phyloP scores from a whole-genome alignment of 2,329 filamentous ascomycete genomes.

The Hymenotorrendiella dingleyae region DNA sequence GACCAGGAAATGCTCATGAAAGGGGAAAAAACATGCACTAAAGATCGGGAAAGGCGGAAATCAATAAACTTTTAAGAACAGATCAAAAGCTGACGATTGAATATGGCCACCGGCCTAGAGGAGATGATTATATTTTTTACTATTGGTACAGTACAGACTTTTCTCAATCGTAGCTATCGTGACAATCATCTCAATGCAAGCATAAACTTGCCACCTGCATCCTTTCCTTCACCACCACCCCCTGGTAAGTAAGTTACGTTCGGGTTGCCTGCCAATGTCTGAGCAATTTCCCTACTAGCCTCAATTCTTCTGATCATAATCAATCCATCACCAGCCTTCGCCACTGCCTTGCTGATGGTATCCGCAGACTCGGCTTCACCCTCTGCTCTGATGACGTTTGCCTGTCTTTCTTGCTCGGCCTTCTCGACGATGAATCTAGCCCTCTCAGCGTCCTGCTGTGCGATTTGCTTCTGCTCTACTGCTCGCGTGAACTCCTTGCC shows the following conservation, averaged over 20 bases:
- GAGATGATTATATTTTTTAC: slow-evolving; percentile 26
- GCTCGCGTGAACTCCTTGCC: slow-evolving; percentile 98
- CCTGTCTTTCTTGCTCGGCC: slow-evolving; percentile 97
- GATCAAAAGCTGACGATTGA: no score
- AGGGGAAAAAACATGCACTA: no score
- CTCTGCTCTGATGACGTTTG: slow-evolving; percentile 96
- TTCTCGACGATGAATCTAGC: slow-evolving; percentile 98
- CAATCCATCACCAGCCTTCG: slow-evolving; percentile 87
- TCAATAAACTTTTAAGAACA: no score
- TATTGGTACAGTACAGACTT: slow-evolving; percentile 21
- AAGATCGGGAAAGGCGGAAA: no score
- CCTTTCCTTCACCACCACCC: slow-evolving; percentile 56
- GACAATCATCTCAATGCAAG: slow-evolving; percentile 51
- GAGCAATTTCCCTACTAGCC: slow-evolving; percentile 90
- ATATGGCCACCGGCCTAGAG: no score
- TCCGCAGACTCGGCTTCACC: slow-evolving; percentile 96
- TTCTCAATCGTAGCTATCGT: slow-evolving; percentile 8
- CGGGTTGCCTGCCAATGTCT: slow-evolving; percentile 81
- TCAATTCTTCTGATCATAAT: slow-evolving; percentile 97
- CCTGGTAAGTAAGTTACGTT: slow-evolving; percentile 93
- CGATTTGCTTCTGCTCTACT: slow-evolving; percentile 99
- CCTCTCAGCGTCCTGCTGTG: slow-evolving; percentile 96
- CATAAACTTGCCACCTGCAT: slow-evolving; percentile 52
- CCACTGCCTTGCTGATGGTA: slow-evolving; percentile 88
- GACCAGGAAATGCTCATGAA: no score